Evolutionary conservation across 768 basidiomycete species (phyloP).

Genomic region (Xanthoconium purpureum): DNA sequence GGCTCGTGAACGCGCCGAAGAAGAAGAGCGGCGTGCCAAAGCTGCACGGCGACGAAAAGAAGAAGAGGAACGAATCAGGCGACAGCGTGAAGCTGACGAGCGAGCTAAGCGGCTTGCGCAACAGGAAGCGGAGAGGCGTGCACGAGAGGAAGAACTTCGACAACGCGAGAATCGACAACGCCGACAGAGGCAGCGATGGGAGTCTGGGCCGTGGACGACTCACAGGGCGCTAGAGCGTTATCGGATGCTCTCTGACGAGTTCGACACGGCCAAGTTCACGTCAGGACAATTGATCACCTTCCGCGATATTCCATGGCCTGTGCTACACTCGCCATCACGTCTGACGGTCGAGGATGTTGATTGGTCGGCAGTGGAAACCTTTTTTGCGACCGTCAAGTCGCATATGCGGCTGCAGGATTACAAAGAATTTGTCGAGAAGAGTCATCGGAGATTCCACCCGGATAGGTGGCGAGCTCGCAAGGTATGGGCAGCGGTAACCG

Average conservation of each 20-base stretch:
- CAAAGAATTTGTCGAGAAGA: slow-evolving; percentile 63
- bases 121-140: slow-evolving; percentile 30
- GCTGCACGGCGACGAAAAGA: slow-evolving; percentile 34
- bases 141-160: slow-evolving; percentile 34
- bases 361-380: slow-evolving; percentile 67
- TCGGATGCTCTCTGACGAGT: slow-evolving; percentile 53
- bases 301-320: slow-evolving; percentile 74
- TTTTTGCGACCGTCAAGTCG: slow-evolving; percentile 54
- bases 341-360: slow-evolving; percentile 65
- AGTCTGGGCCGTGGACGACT: slow-evolving; percentile 58
- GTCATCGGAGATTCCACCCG: slow-evolving; percentile 73
- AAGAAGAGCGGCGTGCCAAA: slow-evolving; percentile 38
- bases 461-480: slow-evolving; percentile 75
- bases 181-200: slow-evolving; percentile 54
- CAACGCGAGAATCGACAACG: slow-evolving; percentile 41
- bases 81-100: slow-evolving; percentile 26
- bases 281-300: slow-evolving; percentile 51
- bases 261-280: slow-evolving; percentile 60
- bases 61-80: slow-evolving; percentile 26
- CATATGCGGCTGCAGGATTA: slow-evolving; percentile 62
- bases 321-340: slow-evolving; percentile 49
- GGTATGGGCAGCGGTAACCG: slow-evolving; percentile 53
- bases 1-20: slow-evolving; percentile 41
- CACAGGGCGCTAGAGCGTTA: slow-evolving; percentile 72
- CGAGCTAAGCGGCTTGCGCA: slow-evolving; percentile 21